Base-by-base conservation (phyloP, 495 filamentous ascomycete species). In the Bathelium albidoporum region DNA sequence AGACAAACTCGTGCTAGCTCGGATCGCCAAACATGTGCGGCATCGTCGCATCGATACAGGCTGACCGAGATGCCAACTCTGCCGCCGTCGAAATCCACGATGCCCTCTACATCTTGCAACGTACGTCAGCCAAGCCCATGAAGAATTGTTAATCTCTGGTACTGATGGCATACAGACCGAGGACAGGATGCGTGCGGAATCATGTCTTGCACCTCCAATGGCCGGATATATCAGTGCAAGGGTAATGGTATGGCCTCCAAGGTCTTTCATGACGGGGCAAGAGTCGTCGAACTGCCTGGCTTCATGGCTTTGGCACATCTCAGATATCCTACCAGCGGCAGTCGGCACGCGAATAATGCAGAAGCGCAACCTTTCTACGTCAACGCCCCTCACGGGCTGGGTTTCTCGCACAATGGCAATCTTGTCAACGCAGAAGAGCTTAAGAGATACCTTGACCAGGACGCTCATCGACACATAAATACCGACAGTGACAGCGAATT, bases 121-220 rank as follows among this genome's bases (percentile, higher is more conserved):
- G 49, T 55, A 24, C 49, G 49, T 29, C 24, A 24, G 22, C 11
- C 24, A 10, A 7, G 24, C 26, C 18, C 18, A 55, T 29, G 2
- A 11, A 55, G 5, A 5, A 28, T 18, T 29, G 24, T 29, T 16
- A 20, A 10, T 12, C 24, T 26, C 2, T 55, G 49, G 16, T 7
- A 16, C 49, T 55, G 24, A 55, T 55, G 5, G 24, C 9, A 20
- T 16, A 9, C 20, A 55, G 87, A 88, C 59, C 76, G 91, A 69
- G 90, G 91, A 61, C 90, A 96, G 73, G 92, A 96, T 87, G 93
- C 92, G 28, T 91, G 88, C 59, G 93, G 93, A 59, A 92, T 95
- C 59, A 82, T 86, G 5, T 91, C 87, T 26, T 95, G 89, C 70
- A 86, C 83, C 4, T 73, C 81, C 0, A 88, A 89, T 16, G 91